Percentiles rank a stretch among this genome's conserved stretches.
These are phyloP conservation scores for Aspergillus uvarum DNA, from an alignment of 2,329 filamentous ascomycete genomes.

Conservation along the genomic window DNA sequence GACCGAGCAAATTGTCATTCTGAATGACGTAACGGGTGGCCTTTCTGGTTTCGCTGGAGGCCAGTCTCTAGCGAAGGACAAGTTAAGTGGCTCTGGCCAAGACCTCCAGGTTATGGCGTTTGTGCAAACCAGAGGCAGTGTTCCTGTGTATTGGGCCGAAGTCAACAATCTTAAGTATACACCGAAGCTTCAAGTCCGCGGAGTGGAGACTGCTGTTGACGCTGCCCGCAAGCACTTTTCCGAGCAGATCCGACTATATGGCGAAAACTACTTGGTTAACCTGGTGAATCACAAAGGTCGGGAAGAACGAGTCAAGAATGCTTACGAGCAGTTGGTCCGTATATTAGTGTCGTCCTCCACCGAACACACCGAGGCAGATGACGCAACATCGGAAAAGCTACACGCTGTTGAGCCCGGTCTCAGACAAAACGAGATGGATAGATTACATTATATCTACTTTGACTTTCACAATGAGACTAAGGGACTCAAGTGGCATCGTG, in stretches of 20 bases:
- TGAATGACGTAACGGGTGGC: constrained; percentile 77
- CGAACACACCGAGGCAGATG: constrained; percentile 66
- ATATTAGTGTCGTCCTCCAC: constrained; percentile 67
- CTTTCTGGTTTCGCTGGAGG: constrained; percentile 79
- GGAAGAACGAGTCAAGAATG: constrained; percentile 83
- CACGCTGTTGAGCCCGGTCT: constrained; percentile 68
- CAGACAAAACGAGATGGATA: constrained; percentile 68
- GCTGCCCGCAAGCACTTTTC: constrained; percentile 86
- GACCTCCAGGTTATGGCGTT: constrained; percentile 91
- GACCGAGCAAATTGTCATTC: constrained; percentile 86
- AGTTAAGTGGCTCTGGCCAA: constrained; percentile 60
- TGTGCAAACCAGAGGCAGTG: constrained; percentile 93
- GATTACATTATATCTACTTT: constrained; percentile 94
- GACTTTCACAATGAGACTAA: constrained; percentile 99
- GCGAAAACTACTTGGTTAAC: constrained; percentile 96
- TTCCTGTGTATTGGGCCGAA: constrained; percentile 95
- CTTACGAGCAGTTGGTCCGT: constrained; percentile 88
- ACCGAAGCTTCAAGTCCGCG: constrained; percentile 83
- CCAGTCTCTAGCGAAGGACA: constrained; percentile 72
- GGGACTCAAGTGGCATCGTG: constrained; percentile 88
- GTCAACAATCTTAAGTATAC: constrained; percentile 91
- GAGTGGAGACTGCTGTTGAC: constrained; percentile 73
- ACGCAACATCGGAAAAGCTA: constrained; percentile 74
- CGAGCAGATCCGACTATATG: constrained; percentile 90
- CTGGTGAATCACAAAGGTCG: constrained; percentile 94